Evolutionary conservation across 345 rosid species (phyloP).

Genomic region (Citrus glauca): DNA sequence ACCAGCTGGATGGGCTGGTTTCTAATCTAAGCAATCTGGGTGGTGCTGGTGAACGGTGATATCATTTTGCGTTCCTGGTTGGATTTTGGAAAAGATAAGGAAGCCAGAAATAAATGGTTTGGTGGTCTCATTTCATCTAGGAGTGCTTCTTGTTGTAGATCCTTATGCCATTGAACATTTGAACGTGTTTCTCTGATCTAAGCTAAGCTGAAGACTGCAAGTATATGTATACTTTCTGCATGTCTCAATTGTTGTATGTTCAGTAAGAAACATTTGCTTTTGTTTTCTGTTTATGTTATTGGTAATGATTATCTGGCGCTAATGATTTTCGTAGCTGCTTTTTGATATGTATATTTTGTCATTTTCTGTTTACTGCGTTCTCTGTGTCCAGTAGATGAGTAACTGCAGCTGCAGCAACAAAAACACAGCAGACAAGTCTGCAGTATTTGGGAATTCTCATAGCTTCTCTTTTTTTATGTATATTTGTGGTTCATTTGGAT

Average conservation of each 20-base stretch:
- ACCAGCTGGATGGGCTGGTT: conserved; percentile 99
- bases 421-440: too few species aligned
- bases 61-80: neutral
- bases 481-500: too few species aligned
- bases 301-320: too few species aligned
- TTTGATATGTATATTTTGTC: too few species aligned
- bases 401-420: too few species aligned
- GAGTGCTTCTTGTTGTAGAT: conserved; percentile 4
- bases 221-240: conserved; percentile 3
- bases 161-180: conserved; percentile 9
- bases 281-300: neutral
- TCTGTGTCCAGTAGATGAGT: too few species aligned
- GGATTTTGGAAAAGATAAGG: neutral
- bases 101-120: neutral
- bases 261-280: neutral
- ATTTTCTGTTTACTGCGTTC: too few species aligned
- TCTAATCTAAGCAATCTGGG: conserved; percentile 30
- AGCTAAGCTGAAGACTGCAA: neutral
- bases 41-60: neutral
- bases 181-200: neutral
- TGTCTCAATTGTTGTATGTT: conserved; percentile 13
- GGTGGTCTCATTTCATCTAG: neutral
- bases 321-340: too few species aligned
- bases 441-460: too few species aligned
- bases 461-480: too few species aligned